Evolutionary conservation across 139 green algal genomes (phyloP).

Genomic region (Closterium sp.): DNA sequence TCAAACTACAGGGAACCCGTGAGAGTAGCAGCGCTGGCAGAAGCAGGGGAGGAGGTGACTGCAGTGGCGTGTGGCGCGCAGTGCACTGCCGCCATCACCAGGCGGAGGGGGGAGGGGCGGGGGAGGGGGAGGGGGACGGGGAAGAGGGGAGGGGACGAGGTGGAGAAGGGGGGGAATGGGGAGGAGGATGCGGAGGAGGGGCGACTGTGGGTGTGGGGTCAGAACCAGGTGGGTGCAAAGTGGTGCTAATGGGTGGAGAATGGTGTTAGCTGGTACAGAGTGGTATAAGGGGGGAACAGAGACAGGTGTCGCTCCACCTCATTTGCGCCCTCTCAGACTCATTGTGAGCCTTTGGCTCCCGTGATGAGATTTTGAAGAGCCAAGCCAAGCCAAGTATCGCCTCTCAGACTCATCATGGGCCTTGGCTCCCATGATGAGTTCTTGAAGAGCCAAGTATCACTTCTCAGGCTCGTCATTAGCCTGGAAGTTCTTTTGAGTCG

Average conservation of each 20-base stretch:
- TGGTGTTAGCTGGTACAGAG: not conserved
- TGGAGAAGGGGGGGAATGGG: not conserved
- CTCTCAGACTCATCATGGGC: too few relatives aligned
- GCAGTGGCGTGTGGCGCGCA: not conserved
- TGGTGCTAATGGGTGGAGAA: not conserved
- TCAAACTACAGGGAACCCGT: not conserved
- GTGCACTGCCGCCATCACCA: not conserved
- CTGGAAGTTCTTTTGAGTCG: too few relatives aligned
- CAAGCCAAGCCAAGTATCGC: too few relatives aligned
- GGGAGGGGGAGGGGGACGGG: not conserved
- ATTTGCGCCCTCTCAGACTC: not conserved
- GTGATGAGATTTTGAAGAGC: too few relatives aligned
- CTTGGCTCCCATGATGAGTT: too few relatives aligned
- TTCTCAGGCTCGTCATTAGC: too few relatives aligned
- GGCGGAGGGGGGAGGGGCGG: not conserved
- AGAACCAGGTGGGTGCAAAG: slow-evolving; percentile 6
- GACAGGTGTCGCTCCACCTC: not conserved
- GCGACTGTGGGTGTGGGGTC: not conserved
- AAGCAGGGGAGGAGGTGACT: not conserved
- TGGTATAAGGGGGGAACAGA: not conserved
- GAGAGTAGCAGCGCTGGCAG: not conserved
- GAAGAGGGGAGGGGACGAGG: not conserved
- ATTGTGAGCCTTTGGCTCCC: too few relatives aligned
- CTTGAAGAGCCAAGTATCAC: too few relatives aligned
- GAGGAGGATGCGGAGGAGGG: slow-evolving; percentile 7